A percentile compares a stretch with the other conserved stretches of the same genome.
phyloP scores from a whole-genome alignment of 495 filamentous ascomycete species.

The Chaetomidium leptoderma region DNA sequence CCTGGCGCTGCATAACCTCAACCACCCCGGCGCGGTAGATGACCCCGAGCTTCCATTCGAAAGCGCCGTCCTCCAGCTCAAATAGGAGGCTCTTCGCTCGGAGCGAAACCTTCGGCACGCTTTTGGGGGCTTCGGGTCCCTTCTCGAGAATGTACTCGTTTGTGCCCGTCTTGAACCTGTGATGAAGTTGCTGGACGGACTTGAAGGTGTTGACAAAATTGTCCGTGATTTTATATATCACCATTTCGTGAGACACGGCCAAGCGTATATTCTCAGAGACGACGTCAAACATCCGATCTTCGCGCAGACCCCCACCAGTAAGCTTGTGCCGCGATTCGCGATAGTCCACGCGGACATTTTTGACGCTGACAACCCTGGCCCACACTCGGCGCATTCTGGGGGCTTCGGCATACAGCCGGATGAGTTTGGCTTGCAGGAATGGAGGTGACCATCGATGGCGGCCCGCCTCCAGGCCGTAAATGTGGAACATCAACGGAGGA shows the following conservation, averaged over 20 bases:
- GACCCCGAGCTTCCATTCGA: conserved; percentile 91
- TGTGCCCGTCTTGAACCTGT: conserved; percentile 80
- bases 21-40: conserved; percentile 86
- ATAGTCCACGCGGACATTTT: conserved; percentile 71
- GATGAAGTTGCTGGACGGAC: conserved; percentile 80
- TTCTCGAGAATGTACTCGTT: conserved; percentile 83
- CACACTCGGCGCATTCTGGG: conserved; percentile 76
- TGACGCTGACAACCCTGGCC: conserved; percentile 80
- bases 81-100: conserved; percentile 77
- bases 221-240: conserved; percentile 86
- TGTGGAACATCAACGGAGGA: conserved; percentile 83
- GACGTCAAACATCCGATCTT: conserved; percentile 82
- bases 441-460: conserved; percentile 81
- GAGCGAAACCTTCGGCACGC: conserved; percentile 76
- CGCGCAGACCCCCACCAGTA: conserved; percentile 51
- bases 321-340: conserved; percentile 68
- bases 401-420: conserved; percentile 79
- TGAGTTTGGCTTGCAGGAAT: conserved; percentile 67
- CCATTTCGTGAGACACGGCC: conserved; percentile 89
- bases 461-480: conserved; percentile 74
- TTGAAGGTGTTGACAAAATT: conserved; percentile 87
- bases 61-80: conserved; percentile 91
- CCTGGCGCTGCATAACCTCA: conserved; percentile 83
- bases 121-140: conserved; percentile 75
- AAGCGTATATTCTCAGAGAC: conserved; percentile 79